Conservation (phyloP, 345 rosid species). For the Trapa bicornis region DNA sequence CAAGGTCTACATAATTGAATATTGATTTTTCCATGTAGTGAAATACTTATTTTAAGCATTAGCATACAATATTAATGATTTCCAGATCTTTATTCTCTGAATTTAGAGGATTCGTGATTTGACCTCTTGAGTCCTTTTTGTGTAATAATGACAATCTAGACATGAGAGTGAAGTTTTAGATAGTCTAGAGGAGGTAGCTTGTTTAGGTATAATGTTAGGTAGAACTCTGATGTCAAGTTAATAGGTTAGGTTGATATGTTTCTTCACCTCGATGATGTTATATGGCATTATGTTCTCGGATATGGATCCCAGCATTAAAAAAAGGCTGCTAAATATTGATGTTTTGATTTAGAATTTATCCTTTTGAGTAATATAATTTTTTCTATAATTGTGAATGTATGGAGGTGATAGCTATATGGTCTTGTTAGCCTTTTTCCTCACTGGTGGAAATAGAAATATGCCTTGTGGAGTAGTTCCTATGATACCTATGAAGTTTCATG, state of each 20-base stretch:
- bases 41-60: neutral
- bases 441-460: neutral
- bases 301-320: neutral
- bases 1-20: conserved; percentile 41
- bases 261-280: neutral
- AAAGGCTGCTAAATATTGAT: neutral
- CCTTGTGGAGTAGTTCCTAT: no score
- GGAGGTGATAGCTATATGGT: neutral
- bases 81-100: neutral
- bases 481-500: no score
- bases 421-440: neutral
- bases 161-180: neutral
- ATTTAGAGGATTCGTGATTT: neutral
- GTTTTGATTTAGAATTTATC: neutral
- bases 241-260: neutral
- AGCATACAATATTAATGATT: no score
- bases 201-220: neutral
- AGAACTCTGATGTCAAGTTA: neutral
- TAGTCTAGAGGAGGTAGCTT: neutral
- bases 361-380: neutral
- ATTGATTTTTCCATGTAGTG: neutral
- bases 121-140: neutral
- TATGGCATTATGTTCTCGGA: neutral
- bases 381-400: neutral
- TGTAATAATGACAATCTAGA: neutral